Evolutionary conservation across 805 yeast species (phyloP), one percentile per base, ranked within the genome.

Genomic region (Ogataea parapolymorpha): DNA sequence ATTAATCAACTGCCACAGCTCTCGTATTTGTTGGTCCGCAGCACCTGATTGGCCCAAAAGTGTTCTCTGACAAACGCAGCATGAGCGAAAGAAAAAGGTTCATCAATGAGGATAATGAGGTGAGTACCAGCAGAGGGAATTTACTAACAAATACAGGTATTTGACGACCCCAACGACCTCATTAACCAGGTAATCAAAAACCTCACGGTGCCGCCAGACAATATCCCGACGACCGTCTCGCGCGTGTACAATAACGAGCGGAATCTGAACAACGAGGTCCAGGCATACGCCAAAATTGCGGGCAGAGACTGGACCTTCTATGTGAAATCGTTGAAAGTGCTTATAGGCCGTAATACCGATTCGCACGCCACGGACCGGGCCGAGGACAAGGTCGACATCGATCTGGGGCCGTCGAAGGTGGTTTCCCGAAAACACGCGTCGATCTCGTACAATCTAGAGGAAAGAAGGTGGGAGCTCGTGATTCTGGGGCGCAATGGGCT

Each of bases 361-460:
- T 47, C 59, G 10, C 55, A 50, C 33, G 39, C 45, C 22, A 18
- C 42, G 7, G 41, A 37, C 38, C 47, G 44, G 37, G 32, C 42
- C 41, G 59, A 58, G 27, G 59, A 61, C 30, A 31, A 51, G 3
- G 79, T 81, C 27, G 89, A 89, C 56, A 91, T 91, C 35, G 99
- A 93, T 63, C 68, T 93, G 54, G 97, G 97, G 2, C 99, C 99
- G 1, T 91, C 96, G 9, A 91, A 91, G 63, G 95, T 93, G n/a
- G 98, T 93, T 3, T 82, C 93, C 16, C 77, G 99, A 49, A 80
- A 76, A 51, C 99, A 93, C 61, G 98, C 98, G 0, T 64, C 75
- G 13, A 89, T 93, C 40, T 75, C 77, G 37, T 93, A 86, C 63
- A 87, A 90, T 60, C 67, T 81, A 48, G 78, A 75, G 44, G 66